Conservation (phyloP, 2,329 filamentous ascomycete species). For the Aspergillus calidoustus region DNA sequence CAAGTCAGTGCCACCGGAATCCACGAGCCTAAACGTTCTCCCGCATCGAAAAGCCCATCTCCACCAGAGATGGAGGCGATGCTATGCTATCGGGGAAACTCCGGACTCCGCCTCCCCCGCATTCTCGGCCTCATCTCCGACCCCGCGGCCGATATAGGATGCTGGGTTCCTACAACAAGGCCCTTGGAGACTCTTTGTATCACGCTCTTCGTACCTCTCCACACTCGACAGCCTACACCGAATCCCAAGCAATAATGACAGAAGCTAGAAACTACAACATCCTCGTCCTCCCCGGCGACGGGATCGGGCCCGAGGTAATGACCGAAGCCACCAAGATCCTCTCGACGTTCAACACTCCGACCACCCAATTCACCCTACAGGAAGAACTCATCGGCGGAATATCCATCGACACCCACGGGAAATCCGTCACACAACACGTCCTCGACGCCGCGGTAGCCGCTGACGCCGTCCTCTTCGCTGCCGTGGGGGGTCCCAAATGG, state of each 20-base stretch:
- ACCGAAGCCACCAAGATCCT: slow-evolving; percentile 63
- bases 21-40: not conserved
- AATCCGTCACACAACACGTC: slow-evolving; percentile 75
- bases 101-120: not conserved
- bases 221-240: not conserved
- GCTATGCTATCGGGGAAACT: not conserved
- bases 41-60: not conserved
- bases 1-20: too few species aligned
- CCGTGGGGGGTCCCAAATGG: slow-evolving; percentile 93
- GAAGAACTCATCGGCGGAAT: slow-evolving; percentile 82
- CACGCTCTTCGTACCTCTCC: not conserved
- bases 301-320: slow-evolving; percentile 42
- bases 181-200: not conserved
- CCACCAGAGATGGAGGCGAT: not conserved
- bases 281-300: slow-evolving; percentile 17
- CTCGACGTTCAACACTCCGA: slow-evolving; percentile 67
- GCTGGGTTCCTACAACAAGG: too few species aligned
- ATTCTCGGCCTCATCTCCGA: slow-evolving; percentile 5
- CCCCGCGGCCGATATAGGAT: not conserved
- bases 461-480: slow-evolving; percentile 84
- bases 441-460: slow-evolving; percentile 77
- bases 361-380: slow-evolving; percentile 57
- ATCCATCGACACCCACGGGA: slow-evolving; percentile 78
- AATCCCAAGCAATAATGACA: not conserved
- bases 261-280: slow-evolving; percentile 8